phyloP scores from a whole-genome alignment of 176 grass and related monocot genomes.

The Oryza nivara region DNA sequence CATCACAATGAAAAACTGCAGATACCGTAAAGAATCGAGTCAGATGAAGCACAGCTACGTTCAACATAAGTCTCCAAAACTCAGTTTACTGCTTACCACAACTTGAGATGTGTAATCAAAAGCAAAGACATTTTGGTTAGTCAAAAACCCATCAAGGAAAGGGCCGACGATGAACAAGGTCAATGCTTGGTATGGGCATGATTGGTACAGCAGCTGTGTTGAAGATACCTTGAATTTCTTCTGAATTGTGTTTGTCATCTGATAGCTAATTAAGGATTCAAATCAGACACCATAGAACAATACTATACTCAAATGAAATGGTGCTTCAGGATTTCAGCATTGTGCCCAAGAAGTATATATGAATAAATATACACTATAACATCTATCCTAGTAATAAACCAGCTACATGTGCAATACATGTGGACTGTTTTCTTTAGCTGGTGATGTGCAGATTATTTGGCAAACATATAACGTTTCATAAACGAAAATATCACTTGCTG shows the following conservation, averaged over 20 bases:
- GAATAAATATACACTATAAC: conserved; percentile 10
- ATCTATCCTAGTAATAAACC: not conserved
- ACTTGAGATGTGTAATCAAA: conserved; percentile 96
- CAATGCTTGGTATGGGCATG: conserved; percentile 94
- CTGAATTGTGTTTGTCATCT: conserved; percentile 99
- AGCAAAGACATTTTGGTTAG: conserved; percentile 90
- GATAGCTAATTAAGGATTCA: conserved; percentile 69
- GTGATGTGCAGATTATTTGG: not conserved
- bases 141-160: conserved; percentile 96
- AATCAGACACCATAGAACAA: conserved; percentile 34
- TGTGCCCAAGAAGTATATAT: not conserved
- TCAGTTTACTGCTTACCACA: conserved; percentile 62
- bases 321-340: not conserved
- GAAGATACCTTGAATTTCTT: conserved; percentile 99
- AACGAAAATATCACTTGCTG: conserved; percentile 21
- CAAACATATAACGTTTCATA: not conserved
- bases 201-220: conserved; percentile 94
- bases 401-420: conserved; percentile 13
- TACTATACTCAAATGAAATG: not conserved
- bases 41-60: conserved; percentile 30
- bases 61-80: conserved; percentile 7
- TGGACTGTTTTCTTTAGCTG: conserved; percentile 1
- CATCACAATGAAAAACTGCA: conserved; percentile 95
- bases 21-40: conserved; percentile 33
- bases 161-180: conserved; percentile 77